Evolutionary conservation across 495 filamentous ascomycete genomes (phyloP).

Genomic region (Geoglossum glabrum): DNA sequence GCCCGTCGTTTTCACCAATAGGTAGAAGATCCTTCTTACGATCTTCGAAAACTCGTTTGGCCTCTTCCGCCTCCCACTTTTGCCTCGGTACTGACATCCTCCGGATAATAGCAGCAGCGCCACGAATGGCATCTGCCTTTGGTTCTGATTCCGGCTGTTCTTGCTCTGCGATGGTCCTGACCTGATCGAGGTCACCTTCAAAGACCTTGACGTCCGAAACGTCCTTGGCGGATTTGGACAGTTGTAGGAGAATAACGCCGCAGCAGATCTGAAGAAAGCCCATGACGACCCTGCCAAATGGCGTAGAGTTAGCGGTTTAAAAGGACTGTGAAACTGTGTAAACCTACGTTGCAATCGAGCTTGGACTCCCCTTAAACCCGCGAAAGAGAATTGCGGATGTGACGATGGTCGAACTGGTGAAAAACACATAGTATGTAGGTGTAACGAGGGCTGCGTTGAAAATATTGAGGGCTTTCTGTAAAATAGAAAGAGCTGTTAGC

Average conservation of each 20-base stretch:
- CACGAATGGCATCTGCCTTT: slow-evolving; percentile 89
- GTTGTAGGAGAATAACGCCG: slow-evolving; percentile 85
- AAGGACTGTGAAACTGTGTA: background rate
- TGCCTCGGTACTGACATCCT: slow-evolving; percentile 56
- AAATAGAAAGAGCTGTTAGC: background rate
- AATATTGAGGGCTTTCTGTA: slow-evolving; percentile 90
- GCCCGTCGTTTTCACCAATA: slow-evolving; percentile 45
- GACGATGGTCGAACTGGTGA: slow-evolving; percentile 86
- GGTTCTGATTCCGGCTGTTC: slow-evolving; percentile 89
- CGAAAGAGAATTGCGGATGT: slow-evolving; percentile 83
- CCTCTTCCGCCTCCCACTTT: slow-evolving; percentile 65
- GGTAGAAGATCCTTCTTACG: slow-evolving; percentile 52
- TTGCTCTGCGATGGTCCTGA: slow-evolving; percentile 84
- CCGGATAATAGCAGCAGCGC: slow-evolving; percentile 73
- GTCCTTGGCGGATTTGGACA: slow-evolving; percentile 96
- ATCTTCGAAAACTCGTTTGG: slow-evolving; percentile 59
- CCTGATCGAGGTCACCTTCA: slow-evolving; percentile 80
- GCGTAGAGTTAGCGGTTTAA: background rate
- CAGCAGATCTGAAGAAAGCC: slow-evolving; percentile 90
- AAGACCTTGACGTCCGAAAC: slow-evolving; percentile 89
- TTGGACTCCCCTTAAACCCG: slow-evolving; percentile 74
- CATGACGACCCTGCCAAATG: slow-evolving; percentile 48
- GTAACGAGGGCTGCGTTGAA: slow-evolving; percentile 97
- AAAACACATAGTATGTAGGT: slow-evolving; percentile 95
- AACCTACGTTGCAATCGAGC: slow-evolving; percentile 37